Evolutionary conservation across 768 basidiomycete species (phyloP).

Genomic region (Auricularia cornea): DNA sequence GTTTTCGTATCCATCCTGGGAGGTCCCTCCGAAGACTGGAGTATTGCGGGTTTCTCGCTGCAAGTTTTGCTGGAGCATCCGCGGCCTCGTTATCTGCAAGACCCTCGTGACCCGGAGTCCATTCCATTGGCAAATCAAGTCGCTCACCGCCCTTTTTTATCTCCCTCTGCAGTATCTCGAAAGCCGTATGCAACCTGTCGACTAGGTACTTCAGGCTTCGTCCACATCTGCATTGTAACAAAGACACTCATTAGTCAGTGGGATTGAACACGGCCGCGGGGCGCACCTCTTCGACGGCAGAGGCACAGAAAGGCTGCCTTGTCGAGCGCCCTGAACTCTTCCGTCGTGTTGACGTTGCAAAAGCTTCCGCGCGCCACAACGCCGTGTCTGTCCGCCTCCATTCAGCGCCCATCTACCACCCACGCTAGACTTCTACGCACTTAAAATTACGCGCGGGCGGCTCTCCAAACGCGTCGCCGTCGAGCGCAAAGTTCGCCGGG

Average conservation of each 20-base stretch:
- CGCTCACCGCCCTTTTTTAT: neutral
- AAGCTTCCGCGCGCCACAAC: slow-evolving; percentile 54
- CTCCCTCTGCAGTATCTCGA: neutral
- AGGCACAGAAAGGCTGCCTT: slow-evolving; percentile 75
- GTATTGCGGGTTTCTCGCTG: neutral
- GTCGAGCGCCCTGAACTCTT: slow-evolving; percentile 85
- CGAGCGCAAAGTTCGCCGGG: slow-evolving; percentile 56
- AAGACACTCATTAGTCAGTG: no score
- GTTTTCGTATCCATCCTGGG: neutral
- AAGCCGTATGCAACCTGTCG: neutral
- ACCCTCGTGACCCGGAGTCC: neutral
- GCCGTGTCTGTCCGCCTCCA: slow-evolving; percentile 30
- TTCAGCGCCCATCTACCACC: no score
- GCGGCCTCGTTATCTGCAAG: neutral
- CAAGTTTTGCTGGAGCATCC: neutral
- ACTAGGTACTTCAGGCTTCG: no score
- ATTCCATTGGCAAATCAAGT: neutral
- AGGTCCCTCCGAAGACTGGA: neutral
- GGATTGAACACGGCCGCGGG: no score
- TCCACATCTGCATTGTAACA: no score
- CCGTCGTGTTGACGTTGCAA: slow-evolving; percentile 96
- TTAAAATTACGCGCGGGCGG: slow-evolving; percentile 32
- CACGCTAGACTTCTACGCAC: slow-evolving; percentile 6
- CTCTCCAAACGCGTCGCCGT: slow-evolving; percentile 54
- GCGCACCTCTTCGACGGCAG: slow-evolving; percentile 64